These are phyloP conservation scores for Verbena officinalis DNA, from an alignment of 257 asterid genomes.

Conservation along the genomic window DNA sequence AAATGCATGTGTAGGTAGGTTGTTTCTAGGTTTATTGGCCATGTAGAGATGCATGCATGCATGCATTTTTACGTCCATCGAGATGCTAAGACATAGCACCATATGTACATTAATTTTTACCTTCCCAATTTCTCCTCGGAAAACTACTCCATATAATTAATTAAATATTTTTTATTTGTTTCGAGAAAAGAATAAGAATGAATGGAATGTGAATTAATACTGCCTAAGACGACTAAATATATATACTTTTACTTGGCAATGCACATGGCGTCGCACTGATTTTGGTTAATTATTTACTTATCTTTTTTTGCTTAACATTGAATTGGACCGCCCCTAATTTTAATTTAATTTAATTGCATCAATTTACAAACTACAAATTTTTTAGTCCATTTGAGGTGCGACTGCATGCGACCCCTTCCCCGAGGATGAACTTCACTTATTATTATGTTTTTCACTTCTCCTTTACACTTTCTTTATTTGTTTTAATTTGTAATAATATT, in stretches of 20 bases:
- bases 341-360: not conserved
- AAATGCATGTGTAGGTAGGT: conserved; percentile 7
- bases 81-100: conserved; percentile 37
- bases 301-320: conserved; percentile 29
- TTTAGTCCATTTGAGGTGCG: not conserved
- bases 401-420: conserved; percentile 18
- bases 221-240: not conserved
- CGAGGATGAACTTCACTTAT: not conserved
- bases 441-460: not conserved
- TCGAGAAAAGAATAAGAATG: too few relatives aligned
- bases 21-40: conserved; percentile 5
- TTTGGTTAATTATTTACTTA: not conserved
- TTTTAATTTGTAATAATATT: not conserved
- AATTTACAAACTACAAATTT: not conserved
- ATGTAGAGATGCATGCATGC: conserved; percentile 37
- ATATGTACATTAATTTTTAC: not conserved
- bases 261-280: not conserved
- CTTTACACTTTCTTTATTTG: not conserved
- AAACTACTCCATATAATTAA: conserved; percentile 16
- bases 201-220: too few relatives aligned
- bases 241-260: conserved; percentile 21
- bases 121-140: not conserved
- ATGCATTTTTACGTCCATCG: conserved; percentile 39
- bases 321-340: conserved; percentile 25
- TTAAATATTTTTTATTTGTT: not conserved